Percentiles rank a stretch among this genome's conserved stretches.
Evolutionary conservation across 768 basidiomycete genomes (phyloP).

Genomic region (Serendipita sp.): DNA sequence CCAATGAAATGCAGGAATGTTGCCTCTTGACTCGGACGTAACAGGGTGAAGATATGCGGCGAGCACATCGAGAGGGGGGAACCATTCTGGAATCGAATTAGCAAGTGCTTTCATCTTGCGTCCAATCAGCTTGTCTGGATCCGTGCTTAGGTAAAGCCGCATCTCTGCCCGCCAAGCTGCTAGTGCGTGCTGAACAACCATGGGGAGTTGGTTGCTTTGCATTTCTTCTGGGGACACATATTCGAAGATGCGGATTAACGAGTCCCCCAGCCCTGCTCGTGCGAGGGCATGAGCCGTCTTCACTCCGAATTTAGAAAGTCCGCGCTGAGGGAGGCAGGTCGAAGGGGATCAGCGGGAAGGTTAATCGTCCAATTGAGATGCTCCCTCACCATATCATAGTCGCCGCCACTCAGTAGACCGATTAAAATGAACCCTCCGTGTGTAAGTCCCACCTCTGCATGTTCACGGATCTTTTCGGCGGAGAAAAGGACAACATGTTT

Average conservation of each 20-base stretch:
- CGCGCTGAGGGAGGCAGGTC: slow-evolving; percentile 21
- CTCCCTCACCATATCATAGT: slow-evolving; percentile 50
- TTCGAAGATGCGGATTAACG: slow-evolving; percentile 36
- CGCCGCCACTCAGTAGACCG: slow-evolving; percentile 76
- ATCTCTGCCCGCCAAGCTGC: slow-evolving; percentile 47
- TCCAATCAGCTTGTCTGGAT: slow-evolving; percentile 46
- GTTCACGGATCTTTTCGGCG: slow-evolving; percentile 26
- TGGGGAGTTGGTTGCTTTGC: not conserved
- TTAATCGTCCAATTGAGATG: not conserved
- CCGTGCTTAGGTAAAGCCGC: slow-evolving; percentile 48
- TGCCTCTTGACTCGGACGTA: slow-evolving; percentile 46
- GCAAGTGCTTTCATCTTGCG: slow-evolving; percentile 52
- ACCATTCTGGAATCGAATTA: slow-evolving; percentile 42
- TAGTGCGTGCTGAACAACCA: slow-evolving; percentile 28
- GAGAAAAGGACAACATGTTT: slow-evolving; percentile 39
- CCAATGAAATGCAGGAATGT: slow-evolving; percentile 29
- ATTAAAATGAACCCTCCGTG: slow-evolving; percentile 62
- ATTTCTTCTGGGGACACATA: not conserved
- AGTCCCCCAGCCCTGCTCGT: slow-evolving; percentile 64
- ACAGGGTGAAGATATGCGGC: slow-evolving; percentile 65
- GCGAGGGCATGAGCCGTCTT: slow-evolving; percentile 65
- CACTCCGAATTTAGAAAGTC: slow-evolving; percentile 50
- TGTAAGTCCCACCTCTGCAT: slow-evolving; percentile 37
- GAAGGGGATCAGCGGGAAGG: not conserved
- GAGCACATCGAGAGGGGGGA: slow-evolving; percentile 61